A percentile compares a stretch with the other conserved stretches of the same genome.
phyloP scores from a whole-genome alignment of 2,329 filamentous ascomycete species.

The Xylariaceae sp. region DNA sequence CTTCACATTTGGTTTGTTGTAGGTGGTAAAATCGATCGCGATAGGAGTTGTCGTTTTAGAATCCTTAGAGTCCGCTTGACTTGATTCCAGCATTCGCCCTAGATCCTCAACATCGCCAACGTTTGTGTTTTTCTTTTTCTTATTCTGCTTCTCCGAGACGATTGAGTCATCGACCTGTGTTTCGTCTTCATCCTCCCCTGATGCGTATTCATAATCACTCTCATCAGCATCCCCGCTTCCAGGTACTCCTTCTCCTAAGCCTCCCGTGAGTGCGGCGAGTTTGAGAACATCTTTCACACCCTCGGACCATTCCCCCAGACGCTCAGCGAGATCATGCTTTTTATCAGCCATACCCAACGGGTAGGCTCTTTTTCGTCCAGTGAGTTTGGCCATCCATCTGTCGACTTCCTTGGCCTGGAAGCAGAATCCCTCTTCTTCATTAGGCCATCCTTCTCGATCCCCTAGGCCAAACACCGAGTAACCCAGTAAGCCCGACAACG shows the following conservation, averaged over 20 bases:
- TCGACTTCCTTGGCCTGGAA: slow-evolving; percentile 87
- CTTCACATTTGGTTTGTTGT: slow-evolving; percentile 48
- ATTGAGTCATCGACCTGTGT: slow-evolving; percentile 45
- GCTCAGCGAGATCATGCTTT: slow-evolving; percentile 62
- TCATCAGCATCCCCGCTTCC: slow-evolving; percentile 81
- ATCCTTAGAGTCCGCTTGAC: slow-evolving; percentile 33
- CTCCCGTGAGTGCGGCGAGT: slow-evolving; percentile 55
- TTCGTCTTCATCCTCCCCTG: slow-evolving; percentile 50
- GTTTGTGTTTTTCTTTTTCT: slow-evolving; percentile 40
- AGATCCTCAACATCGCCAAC: slow-evolving; percentile 84
- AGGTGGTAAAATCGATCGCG: slow-evolving; percentile 82
- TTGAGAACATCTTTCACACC: slow-evolving; percentile 68
- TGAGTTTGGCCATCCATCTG: slow-evolving; percentile 96
- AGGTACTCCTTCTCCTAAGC: slow-evolving; percentile 58
- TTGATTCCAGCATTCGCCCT: slow-evolving; percentile 55
- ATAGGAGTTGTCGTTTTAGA: slow-evolving; percentile 43
- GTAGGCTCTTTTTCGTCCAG: slow-evolving; percentile 76
- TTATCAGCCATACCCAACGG: slow-evolving; percentile 84
- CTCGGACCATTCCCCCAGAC: slow-evolving; percentile 69
- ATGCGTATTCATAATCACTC: slow-evolving; percentile 70
- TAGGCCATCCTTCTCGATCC: slow-evolving; percentile 86
- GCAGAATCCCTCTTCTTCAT: slow-evolving; percentile 85
- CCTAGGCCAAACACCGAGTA: slow-evolving; percentile 95
- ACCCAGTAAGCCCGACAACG: slow-evolving; percentile 68
- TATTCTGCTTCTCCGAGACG: slow-evolving; percentile 35